Conservation (phyloP, 2,329 filamentous ascomycete genomes). For the Karstenula rhodostoma region DNA sequence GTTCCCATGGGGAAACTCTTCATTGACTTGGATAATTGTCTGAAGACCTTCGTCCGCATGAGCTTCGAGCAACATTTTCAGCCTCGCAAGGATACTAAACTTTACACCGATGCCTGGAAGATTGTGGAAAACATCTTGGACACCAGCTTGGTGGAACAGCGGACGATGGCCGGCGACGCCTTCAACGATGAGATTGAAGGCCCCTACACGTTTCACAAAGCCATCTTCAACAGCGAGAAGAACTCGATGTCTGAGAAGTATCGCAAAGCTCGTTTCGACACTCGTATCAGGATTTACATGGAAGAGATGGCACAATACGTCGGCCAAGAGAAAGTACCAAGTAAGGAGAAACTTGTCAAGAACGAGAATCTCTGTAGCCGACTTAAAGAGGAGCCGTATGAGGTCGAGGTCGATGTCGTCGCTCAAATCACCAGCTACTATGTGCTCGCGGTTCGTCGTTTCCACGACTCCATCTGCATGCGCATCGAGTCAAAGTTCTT, state of each 20-base stretch:
- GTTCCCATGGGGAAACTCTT: conserved; percentile 39
- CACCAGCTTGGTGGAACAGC: conserved; percentile 37
- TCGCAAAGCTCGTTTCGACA: conserved; percentile 29
- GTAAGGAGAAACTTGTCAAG: conserved; percentile 32
- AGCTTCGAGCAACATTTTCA: conserved; percentile 42
- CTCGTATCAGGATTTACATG: conserved; percentile 38
- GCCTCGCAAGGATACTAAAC: conserved; percentile 36
- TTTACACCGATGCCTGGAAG: conserved; percentile 34
- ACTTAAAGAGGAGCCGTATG: conserved; percentile 66
- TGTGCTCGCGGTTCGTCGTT: conserved; percentile 69
- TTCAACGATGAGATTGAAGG: conserved; percentile 45
- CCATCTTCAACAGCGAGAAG: conserved; percentile 20
- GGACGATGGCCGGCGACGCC: conserved; percentile 31
- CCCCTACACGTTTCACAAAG: conserved; percentile 44
- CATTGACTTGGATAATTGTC: conserved; percentile 25
- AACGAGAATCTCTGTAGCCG: conserved; percentile 31
- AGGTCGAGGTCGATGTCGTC: conserved; percentile 68
- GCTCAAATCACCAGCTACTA: conserved; percentile 75
- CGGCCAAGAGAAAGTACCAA: neutral
- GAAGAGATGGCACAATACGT: conserved; percentile 24
- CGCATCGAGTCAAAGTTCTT: conserved; percentile 50
- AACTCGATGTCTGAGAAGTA: conserved; percentile 29
- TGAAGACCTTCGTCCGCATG: conserved; percentile 18
- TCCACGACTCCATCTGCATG: conserved; percentile 63
- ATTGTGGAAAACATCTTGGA: conserved; percentile 40